Evolutionary conservation across 1,284 basidiomycete genomes (phyloP), one percentile per base, ranked within the genome.

Genomic region (Sporisorium scitamineum): DNA sequence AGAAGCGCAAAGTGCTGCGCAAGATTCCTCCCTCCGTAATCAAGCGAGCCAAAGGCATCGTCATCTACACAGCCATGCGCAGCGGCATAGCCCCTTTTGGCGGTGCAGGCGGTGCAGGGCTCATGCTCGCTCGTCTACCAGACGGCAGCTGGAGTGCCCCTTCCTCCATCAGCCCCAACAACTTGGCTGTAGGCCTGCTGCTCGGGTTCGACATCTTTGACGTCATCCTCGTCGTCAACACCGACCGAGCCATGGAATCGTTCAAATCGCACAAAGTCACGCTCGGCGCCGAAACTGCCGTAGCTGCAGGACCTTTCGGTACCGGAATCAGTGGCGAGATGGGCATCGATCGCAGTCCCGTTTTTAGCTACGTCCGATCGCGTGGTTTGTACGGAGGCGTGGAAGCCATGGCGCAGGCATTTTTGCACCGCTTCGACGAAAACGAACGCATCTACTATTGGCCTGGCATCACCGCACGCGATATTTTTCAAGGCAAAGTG

Each of bases 1-100:
- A 86, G 51, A 85, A 85, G 41, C 70, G 73, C 51, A 87, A 87
- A 56, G 86, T 88, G 8, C 74, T 88, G 13, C 85, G 87, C 45
- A 89, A 89, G 80, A 88, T 89, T 57, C 88, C 88, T 0, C 87
- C 88, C 0, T 62, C 83, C 16, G 86, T 89, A n/a, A 86, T 89
- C 44, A 78, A 84, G 20, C 68, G 86, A 9, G 88, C 88, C 2
- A 78, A 80, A 27, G 83, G 83, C 7, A 78, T 84, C 52, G 87
- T 87, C 27, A 88, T 89, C 75, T 89, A 88, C 76, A 88, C 88
- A 0, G 84, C 85, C 9, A 88, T 89, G 84, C 56, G 87, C 10
- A 79, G 83, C 10, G 89, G 88, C 0, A 85, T 89, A 13, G 87
- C 88, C 0, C 88, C 88, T 0, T 86, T 89, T 14, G 88, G 88